Percentiles rank a stretch among this genome's conserved stretches.
phyloP scores from a whole-genome alignment of 768 basidiomycete genomes.

The Sporobolomyces roseus region DNA sequence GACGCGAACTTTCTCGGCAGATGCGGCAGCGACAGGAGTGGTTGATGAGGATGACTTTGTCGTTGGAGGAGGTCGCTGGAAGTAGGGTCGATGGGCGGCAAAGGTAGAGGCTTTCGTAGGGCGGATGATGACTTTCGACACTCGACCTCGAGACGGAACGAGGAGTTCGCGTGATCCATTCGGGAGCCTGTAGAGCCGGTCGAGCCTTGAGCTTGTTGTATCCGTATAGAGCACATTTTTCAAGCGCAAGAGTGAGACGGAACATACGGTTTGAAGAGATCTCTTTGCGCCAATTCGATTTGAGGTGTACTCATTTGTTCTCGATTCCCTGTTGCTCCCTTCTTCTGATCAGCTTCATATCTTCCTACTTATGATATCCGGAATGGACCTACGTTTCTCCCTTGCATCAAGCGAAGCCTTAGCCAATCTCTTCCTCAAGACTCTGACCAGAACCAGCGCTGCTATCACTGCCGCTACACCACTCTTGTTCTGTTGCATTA shows the following conservation, averaged over 20 bases:
- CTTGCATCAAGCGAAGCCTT: conserved; percentile 6
- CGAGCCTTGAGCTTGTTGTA: neutral
- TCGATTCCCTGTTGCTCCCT: neutral
- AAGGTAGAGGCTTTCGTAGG: conserved; percentile 43
- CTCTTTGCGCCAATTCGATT: conserved; percentile 38
- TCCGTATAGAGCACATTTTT: neutral
- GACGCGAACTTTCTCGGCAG: conserved; percentile 34
- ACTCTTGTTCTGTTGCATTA: neutral
- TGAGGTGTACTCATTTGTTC: conserved; percentile 39
- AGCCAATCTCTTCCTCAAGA: neutral
- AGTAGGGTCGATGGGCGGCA: conserved; percentile 35
- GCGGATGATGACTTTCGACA: conserved; percentile 40
- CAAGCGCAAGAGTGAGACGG: neutral
- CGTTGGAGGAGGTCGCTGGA: conserved; percentile 24
- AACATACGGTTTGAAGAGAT: conserved; percentile 38
- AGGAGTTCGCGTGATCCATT: conserved; percentile 42
- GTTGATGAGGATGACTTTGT: neutral
- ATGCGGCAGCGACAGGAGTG: neutral
- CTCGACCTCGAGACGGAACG: conserved; percentile 38
- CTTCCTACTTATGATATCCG: neutral
- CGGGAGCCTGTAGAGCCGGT: conserved; percentile 14
- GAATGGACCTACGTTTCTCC: conserved; percentile 10
- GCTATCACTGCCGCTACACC: neutral
- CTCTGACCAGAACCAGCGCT: conserved; percentile 1
- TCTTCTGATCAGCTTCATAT: neutral